A percentile compares a stretch with the other conserved stretches of the same genome.
Conservation (phyloP, 306 rosid species). For the Acmispon strigosus region DNA sequence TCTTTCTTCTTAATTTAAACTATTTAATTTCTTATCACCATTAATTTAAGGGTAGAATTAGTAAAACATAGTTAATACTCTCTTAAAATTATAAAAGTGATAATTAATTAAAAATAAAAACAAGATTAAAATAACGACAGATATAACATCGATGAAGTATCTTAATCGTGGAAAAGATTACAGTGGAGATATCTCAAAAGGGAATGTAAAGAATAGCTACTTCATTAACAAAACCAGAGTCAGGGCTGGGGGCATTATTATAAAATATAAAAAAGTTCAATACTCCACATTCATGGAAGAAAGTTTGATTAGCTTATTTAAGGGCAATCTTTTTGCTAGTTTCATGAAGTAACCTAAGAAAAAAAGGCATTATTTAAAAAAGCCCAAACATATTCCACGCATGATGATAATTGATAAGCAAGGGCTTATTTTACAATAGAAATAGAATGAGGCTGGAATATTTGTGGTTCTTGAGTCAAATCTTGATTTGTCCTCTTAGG, state of each 20-base stretch:
- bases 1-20: too few species aligned
- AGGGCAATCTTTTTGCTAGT: background rate
- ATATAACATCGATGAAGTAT: too few species aligned
- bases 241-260: too few species aligned
- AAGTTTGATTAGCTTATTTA: background rate
- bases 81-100: too few species aligned
- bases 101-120: too few species aligned
- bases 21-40: too few species aligned
- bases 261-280: too few species aligned
- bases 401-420: background rate
- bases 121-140: too few species aligned
- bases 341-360: background rate
- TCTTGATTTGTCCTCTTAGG: conserved; percentile 14
- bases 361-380: background rate
- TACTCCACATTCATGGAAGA: background rate
- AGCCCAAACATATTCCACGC: background rate
- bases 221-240: background rate
- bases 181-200: too few species aligned
- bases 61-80: too few species aligned
- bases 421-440: background rate
- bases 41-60: too few species aligned
- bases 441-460: background rate
- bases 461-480: background rate
- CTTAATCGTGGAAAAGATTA: too few species aligned
- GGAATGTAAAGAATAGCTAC: background rate